These are phyloP conservation scores for Elongisporangium undulatum DNA, from an alignment of 352 stramenopile species.

Conservation along the genomic window DNA sequence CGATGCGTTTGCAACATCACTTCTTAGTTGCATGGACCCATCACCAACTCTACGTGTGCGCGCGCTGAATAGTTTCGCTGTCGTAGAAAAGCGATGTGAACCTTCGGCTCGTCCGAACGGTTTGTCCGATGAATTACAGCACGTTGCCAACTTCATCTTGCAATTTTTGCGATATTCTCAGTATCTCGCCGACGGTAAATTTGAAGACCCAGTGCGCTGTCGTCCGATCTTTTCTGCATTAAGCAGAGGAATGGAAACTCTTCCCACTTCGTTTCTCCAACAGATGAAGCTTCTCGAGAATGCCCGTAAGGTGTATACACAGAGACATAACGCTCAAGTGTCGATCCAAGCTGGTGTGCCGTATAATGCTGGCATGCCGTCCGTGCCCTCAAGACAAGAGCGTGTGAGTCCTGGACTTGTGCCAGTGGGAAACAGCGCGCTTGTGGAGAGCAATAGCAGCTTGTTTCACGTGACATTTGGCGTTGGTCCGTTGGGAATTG, in stretches of 20 bases:
- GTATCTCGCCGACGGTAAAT: conserved; percentile 53
- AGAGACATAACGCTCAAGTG: background rate
- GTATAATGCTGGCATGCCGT: background rate
- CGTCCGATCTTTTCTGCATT: conserved; percentile 40
- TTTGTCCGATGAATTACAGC: conserved; percentile 58
- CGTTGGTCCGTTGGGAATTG: conserved; percentile 63
- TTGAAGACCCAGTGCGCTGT: conserved; percentile 58
- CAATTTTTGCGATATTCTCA: conserved; percentile 61
- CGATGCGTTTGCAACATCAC: conserved; percentile 66
- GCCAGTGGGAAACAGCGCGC: background rate
- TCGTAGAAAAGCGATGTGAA: conserved; percentile 46
- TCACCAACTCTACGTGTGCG: conserved; percentile 47
- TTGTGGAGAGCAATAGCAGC: conserved; percentile 13
- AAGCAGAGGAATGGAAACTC: conserved; percentile 39
- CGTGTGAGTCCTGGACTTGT: background rate
- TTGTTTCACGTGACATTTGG: conserved; percentile 68
- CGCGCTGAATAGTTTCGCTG: conserved; percentile 51
- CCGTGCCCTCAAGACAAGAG: background rate
- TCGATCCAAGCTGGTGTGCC: background rate
- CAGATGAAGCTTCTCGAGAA: conserved; percentile 68
- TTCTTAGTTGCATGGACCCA: conserved; percentile 74
- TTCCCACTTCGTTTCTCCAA: conserved; percentile 70
- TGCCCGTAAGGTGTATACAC: conserved; percentile 32
- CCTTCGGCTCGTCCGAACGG: conserved; percentile 35
- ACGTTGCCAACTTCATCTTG: conserved; percentile 75